Evolutionary conservation across 805 yeast genomes (phyloP).

Genomic region (Sugiyamaella qingdaonensis): DNA sequence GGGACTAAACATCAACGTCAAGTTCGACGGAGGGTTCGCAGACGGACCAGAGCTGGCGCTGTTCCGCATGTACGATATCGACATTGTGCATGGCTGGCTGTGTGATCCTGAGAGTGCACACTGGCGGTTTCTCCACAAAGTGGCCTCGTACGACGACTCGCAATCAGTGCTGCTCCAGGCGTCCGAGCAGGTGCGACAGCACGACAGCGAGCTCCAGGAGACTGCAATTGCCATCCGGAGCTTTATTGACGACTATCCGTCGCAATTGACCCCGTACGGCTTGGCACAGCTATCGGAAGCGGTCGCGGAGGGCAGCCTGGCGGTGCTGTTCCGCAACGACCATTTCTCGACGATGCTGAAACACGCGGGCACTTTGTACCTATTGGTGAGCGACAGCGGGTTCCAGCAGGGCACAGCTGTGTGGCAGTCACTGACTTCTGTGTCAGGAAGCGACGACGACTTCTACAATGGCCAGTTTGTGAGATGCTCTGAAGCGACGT

Average conservation of each 20-base stretch:
- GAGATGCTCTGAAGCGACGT: too few species aligned
- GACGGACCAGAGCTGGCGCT: constrained; percentile 51
- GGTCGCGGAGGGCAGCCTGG: constrained; percentile 50
- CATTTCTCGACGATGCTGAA: constrained; percentile 70
- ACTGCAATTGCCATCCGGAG: constrained; percentile 30
- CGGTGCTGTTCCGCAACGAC: constrained; percentile 82
- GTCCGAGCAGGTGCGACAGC: constrained; percentile 31
- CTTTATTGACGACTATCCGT: constrained; percentile 58
- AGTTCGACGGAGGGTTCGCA: constrained; percentile 57
- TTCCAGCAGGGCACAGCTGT: constrained; percentile 48
- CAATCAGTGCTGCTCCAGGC: constrained; percentile 54
- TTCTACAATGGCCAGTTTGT: constrained; percentile 55
- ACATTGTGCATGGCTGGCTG: constrained; percentile 82
- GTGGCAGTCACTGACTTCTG: constrained; percentile 75
- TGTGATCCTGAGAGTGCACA: constrained; percentile 42
- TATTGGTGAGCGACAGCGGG: constrained; percentile 72
- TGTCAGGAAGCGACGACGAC: constrained; percentile 64
- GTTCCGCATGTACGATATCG: constrained; percentile 55
- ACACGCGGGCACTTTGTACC: constrained; percentile 46
- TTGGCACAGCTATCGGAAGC: constrained; percentile 42
- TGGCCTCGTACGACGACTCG: constrained; percentile 52
- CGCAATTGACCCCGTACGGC: constrained; percentile 76
- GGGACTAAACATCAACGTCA: constrained; percentile 71
- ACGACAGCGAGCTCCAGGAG: constrained; percentile 19
- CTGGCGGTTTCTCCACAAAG: constrained; percentile 33